Evolutionary conservation across 192 early-diverging fungal genomes (phyloP), one percentile per base, ranked within the genome.

Genomic region (Phlyctochytrium arcticum): DNA sequence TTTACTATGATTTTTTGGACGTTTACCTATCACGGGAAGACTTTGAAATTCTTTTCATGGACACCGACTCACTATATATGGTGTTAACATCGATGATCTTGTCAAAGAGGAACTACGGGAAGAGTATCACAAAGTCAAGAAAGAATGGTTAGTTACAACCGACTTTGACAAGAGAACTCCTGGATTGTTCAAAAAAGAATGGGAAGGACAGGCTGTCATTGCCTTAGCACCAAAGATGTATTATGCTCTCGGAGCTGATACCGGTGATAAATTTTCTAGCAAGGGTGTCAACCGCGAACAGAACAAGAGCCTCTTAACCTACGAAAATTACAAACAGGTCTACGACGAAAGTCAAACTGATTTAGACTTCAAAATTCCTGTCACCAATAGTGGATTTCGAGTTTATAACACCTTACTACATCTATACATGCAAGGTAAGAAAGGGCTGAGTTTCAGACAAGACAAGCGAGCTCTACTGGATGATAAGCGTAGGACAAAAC

Each of bases 161-260:
- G 34, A 57, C 10, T 57, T n/a, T 24, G 55, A 57, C 1, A 12
- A 42, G 0, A 35, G 55, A 34, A 57, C 55, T 39, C 1, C 55
- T 42, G 55, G 55, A 36, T 1, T 57, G 31, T 57, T 57, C 1
- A 57, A 57, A 57, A 9, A n/a, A 24, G 55, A 57, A 24, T 57
- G 34, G 1, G 15, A 30, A 15, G 55, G 55, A 10, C 9, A 10
- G 10, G 55, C 31, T 0, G 9, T 57, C 31, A 36, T 57, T 12
- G 55, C 55, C 12, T 24, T 57, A 9, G 55, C 55, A 57, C 34
- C 55, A 15, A 57, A 57, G 34, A 42, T 57, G 31, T 57, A 57
- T 24, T 57, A 57, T 34, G 26, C 31, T 0, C 15, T 57, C 24
- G 55, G 55, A 1, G 31, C 30, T 12, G 21, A 51, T 8, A 9